These are phyloP conservation scores for Ceratobasidium sp. DNA, from an alignment of 1,284 basidiomycete species.

Conservation along the genomic window DNA sequence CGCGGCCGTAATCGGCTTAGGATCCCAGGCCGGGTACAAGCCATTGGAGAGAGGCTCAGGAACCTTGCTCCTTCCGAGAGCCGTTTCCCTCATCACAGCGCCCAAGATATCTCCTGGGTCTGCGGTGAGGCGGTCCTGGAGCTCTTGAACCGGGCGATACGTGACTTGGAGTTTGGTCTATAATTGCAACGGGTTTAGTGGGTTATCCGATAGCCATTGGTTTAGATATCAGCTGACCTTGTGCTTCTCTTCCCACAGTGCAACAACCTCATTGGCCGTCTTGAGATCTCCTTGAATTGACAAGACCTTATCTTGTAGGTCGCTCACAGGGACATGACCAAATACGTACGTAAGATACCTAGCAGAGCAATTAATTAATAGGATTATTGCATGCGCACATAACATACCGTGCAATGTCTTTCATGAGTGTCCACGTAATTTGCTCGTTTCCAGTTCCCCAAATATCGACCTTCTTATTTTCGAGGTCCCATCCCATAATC, in stretches of 20 bases:
- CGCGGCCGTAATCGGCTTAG: slow-evolving; percentile 12
- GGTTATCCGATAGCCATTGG: neutral
- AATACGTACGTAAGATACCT: slow-evolving; percentile 35
- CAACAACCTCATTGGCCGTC: slow-evolving; percentile 32
- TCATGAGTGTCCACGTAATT: slow-evolving; percentile 33
- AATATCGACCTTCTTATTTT: slow-evolving; percentile 29
- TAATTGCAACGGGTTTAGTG: neutral
- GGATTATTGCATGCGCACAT: neutral
- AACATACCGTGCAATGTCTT: slow-evolving; percentile 35
- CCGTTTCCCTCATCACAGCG: slow-evolving; percentile 16
- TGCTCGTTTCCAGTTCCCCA: slow-evolving; percentile 34
- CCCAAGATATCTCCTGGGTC: slow-evolving; percentile 14
- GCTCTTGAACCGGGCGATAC: slow-evolving; percentile 16
- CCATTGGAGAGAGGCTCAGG: slow-evolving; percentile 26
- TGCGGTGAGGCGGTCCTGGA: slow-evolving; percentile 4
- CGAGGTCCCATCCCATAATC: slow-evolving; percentile 25
- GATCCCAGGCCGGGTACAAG: slow-evolving; percentile 15
- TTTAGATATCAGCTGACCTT: neutral
- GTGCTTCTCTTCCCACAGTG: slow-evolving; percentile 37
- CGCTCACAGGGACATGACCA: neutral
- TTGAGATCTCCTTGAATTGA: slow-evolving; percentile 36
- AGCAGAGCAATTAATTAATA: neutral
- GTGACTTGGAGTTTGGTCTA: slow-evolving; percentile 22
- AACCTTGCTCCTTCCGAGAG: slow-evolving; percentile 15
- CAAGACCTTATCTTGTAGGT: slow-evolving; percentile 28